Conservation (phyloP, 2,329 filamentous ascomycete genomes). For the Coniochaeta prunicola region DNA sequence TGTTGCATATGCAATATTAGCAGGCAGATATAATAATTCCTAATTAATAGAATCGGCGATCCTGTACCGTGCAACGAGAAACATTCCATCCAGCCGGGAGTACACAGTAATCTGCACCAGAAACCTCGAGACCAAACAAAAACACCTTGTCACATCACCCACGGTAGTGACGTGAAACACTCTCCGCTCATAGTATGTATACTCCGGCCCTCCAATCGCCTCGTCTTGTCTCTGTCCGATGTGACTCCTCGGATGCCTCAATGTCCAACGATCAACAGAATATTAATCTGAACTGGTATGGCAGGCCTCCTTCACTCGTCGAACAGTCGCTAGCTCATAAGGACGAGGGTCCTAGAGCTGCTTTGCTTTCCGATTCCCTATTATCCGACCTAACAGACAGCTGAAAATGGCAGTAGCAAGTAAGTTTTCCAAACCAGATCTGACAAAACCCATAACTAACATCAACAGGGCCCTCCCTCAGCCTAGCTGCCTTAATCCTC, state of each 20-base stretch:
- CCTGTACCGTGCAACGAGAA: neutral
- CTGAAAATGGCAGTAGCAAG: neutral
- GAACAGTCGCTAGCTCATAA: neutral
- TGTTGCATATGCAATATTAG: neutral
- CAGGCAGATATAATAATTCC: neutral
- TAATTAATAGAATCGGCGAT: neutral
- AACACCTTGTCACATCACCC: neutral
- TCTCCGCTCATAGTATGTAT: neutral
- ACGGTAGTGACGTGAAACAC: neutral
- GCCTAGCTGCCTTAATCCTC: constrained; percentile 38
- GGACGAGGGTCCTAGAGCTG: neutral
- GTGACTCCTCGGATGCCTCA: neutral
- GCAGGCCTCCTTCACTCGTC: neutral
- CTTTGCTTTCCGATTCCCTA: neutral
- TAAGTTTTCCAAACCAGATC: neutral
- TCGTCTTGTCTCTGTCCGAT: neutral
- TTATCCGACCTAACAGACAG: neutral
- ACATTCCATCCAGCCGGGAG: neutral
- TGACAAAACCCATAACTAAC: neutral
- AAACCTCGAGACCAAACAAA: neutral
- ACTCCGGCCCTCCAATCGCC: neutral
- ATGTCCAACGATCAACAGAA: neutral
- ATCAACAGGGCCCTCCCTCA: constrained; percentile 30
- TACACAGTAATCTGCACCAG: neutral
- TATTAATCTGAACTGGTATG: neutral